Conservation (phyloP, 1,284 basidiomycete species). For the Ustilago tritici region DNA sequence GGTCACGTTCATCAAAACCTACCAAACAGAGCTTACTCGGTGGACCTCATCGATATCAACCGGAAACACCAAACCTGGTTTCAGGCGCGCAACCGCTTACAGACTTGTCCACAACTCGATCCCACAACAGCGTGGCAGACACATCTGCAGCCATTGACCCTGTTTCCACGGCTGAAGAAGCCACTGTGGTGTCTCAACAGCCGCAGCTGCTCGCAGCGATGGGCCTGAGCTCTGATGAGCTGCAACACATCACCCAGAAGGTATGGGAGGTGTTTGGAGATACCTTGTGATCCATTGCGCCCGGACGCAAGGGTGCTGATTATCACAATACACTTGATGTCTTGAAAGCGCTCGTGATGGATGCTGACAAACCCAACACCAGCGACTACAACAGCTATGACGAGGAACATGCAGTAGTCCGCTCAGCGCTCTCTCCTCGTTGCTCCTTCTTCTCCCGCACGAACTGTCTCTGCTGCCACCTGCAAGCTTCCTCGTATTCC, state of each 20-base stretch:
- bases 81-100: too few relatives aligned
- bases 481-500: conserved; percentile 7
- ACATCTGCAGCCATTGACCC: conserved; percentile 34
- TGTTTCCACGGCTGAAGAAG: background rate
- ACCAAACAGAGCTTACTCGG: too few relatives aligned
- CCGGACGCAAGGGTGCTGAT: conserved; percentile 45
- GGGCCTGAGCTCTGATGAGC: conserved; percentile 50
- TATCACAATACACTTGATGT: conserved; percentile 56
- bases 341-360: conserved; percentile 41
- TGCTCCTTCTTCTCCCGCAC: conserved; percentile 7
- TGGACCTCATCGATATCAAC: too few relatives aligned
- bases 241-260: conserved; percentile 57
- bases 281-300: conserved; percentile 52
- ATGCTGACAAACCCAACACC: conserved; percentile 27
- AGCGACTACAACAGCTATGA: conserved; percentile 24
- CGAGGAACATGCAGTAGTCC: conserved; percentile 21
- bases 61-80: too few relatives aligned
- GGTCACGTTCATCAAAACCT: too few relatives aligned
- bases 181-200: background rate
- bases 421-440: conserved; percentile 23
- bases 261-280: conserved; percentile 65
- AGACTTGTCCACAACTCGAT: conserved; percentile 18
- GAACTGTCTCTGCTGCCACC: conserved; percentile 1
- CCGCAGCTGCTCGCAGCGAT: conserved; percentile 19
- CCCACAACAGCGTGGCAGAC: conserved; percentile 16